These are phyloP conservation scores for Thymus quinquecostatus DNA, from an alignment of 257 asterid genomes.

Conservation along the genomic window DNA sequence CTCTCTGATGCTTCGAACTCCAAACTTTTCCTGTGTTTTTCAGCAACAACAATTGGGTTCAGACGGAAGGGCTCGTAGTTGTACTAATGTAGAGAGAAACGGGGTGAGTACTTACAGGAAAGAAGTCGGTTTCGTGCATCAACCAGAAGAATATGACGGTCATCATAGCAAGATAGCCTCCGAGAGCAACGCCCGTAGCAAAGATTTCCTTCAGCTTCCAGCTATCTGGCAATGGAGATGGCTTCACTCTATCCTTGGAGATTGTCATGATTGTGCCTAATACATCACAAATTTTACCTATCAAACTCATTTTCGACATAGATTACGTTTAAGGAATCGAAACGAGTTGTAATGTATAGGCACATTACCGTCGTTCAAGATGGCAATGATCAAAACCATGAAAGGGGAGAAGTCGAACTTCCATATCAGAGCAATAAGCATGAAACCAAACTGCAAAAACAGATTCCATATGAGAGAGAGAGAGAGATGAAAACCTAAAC, in stretches of 20 bases:
- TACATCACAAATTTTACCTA: no score
- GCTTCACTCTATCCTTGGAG: constrained; percentile 97
- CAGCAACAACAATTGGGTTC: no score
- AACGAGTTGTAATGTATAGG: no score
- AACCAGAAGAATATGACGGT: constrained; percentile 93
- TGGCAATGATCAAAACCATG: constrained; percentile 98
- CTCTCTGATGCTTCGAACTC: constrained; percentile 55
- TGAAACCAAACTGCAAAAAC: constrained; percentile 83
- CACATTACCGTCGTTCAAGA: constrained; percentile 74
- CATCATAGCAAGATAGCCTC: constrained; percentile 92
- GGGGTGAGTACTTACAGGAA: constrained; percentile 72
- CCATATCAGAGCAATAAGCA: constrained; percentile 96
- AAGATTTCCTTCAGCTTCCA: constrained; percentile 93
- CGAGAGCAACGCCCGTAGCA: constrained; percentile 91
- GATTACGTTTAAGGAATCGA: no score
- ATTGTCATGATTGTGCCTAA: constrained; percentile 97
- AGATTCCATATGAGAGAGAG: no score
- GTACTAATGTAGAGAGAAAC: background rate
- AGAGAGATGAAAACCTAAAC: no score
- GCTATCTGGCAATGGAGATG: constrained; percentile 97
- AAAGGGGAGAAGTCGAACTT: constrained; percentile 91
- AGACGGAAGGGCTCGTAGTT: no score
- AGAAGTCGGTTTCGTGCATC: constrained; percentile 67
- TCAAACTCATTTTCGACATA: no score
- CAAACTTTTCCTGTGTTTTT: constrained; percentile 68